A percentile compares a stretch with the other conserved stretches of the same genome.
Conservation (phyloP, 306 rosid genomes). For the Astragalus glycyphyllos region DNA sequence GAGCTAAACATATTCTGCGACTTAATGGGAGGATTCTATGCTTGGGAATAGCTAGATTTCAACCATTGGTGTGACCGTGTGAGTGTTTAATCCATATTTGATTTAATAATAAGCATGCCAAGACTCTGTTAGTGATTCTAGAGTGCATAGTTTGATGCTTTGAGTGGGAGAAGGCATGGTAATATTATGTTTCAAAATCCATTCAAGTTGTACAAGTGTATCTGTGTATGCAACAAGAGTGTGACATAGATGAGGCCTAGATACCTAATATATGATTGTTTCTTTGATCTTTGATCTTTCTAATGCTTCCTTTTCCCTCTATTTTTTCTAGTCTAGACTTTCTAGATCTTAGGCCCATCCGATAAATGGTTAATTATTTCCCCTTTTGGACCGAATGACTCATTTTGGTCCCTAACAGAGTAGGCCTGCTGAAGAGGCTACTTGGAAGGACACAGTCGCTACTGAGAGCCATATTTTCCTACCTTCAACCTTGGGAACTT, state of each 20-base stretch:
- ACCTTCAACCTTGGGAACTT: too few relatives aligned
- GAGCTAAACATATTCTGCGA: conserved; percentile 8
- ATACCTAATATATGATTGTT: conserved; percentile 1
- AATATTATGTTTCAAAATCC: conserved; percentile 2
- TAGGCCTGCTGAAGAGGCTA: too few relatives aligned
- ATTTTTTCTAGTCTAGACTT: too few relatives aligned
- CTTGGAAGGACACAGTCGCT: too few relatives aligned
- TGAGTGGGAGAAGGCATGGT: conserved; percentile 15
- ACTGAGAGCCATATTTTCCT: too few relatives aligned
- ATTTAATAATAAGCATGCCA: conserved; percentile 24
- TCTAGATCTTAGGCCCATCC: too few relatives aligned
- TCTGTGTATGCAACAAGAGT: not conserved
- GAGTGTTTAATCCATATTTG: conserved; percentile 32
- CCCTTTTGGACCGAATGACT: too few relatives aligned
- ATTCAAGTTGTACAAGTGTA: conserved; percentile 5
- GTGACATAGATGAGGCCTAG: conserved; percentile 23
- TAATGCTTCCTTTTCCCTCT: too few relatives aligned
- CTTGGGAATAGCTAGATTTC: conserved; percentile 13
- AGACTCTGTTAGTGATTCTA: conserved; percentile 17
- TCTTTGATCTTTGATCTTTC: not conserved
- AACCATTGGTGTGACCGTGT: conserved; percentile 18
- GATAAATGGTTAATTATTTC: too few relatives aligned
- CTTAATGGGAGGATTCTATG: conserved; percentile 33
- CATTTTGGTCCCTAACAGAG: too few relatives aligned
- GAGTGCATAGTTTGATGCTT: conserved; percentile 16